phyloP scores from a whole-genome alignment of 116 monocot species.

The Trichopus zeylanicus region DNA sequence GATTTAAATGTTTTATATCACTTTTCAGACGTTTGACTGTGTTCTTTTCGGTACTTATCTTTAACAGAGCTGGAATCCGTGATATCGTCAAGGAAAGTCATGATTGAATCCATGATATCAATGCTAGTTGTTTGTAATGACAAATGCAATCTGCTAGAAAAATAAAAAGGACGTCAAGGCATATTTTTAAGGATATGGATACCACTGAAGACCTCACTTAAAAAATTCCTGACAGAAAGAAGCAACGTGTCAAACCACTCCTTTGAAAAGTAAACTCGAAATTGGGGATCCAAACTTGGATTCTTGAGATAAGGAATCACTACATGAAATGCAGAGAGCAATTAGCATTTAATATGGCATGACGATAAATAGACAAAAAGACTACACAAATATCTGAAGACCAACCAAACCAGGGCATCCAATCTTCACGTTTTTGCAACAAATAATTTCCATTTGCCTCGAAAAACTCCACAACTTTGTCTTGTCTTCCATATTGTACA shows the following conservation, averaged over 20 bases:
- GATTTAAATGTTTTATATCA: constrained; percentile 93
- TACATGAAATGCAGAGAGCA: constrained; percentile 24
- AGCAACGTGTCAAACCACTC: constrained; percentile 86
- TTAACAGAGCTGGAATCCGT: constrained; percentile 87
- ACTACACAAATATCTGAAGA: not conserved
- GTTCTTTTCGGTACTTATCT: constrained; percentile 88
- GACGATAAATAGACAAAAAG: not conserved
- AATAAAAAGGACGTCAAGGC: not conserved
- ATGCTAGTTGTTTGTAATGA: no score
- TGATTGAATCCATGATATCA: not conserved
- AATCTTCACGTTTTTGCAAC: constrained; percentile 70
- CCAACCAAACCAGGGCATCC: constrained; percentile 96
- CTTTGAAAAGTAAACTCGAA: constrained; percentile 91
- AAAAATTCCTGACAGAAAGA: constrained; percentile 81
- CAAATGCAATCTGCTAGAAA: not conserved
- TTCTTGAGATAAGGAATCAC: constrained; percentile 89
- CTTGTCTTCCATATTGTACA: constrained; percentile 63
- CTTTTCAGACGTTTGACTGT: constrained; percentile 77
- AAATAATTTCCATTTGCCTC: constrained; percentile 67
- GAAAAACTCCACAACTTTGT: constrained; percentile 90
- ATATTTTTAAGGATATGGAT: constrained; percentile 72
- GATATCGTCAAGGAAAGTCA: constrained; percentile 50
- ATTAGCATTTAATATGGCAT: not conserved
- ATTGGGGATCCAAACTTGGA: constrained; percentile 84
- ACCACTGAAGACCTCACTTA: constrained; percentile 88